These are phyloP conservation scores for Trichoderma simmonsii DNA, from an alignment of 2,329 filamentous ascomycete species.

Conservation along the genomic window DNA sequence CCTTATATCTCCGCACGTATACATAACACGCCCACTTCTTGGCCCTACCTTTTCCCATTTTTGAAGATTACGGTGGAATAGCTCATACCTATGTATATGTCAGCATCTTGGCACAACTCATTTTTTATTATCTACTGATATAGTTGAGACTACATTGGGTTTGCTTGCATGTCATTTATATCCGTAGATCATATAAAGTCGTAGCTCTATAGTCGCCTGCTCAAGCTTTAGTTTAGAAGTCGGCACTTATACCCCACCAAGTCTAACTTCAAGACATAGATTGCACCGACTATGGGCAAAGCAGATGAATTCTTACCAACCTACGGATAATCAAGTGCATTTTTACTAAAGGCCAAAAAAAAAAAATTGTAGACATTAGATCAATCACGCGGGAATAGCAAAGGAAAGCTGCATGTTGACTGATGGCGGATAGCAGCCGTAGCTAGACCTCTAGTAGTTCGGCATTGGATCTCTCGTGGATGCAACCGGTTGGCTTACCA, in stretches of 20 bases:
- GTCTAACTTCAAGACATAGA: background rate
- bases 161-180: background rate
- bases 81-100: background rate
- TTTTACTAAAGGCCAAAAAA: too few relatives aligned
- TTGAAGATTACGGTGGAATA: background rate
- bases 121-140: background rate
- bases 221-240: background rate
- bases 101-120: background rate
- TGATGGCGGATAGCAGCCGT: background rate
- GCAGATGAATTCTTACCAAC: too few relatives aligned
- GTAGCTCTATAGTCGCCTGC: background rate
- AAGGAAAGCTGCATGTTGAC: background rate
- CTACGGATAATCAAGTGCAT: too few relatives aligned
- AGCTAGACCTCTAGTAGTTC: background rate
- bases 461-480: background rate
- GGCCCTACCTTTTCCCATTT: background rate
- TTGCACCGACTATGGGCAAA: background rate
- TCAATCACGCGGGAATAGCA: background rate
- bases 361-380: background rate
- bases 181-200: too few relatives aligned
- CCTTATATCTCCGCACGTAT: background rate
- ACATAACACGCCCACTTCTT: background rate
- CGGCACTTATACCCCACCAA: background rate
- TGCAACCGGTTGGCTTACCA: background rate
- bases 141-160: background rate